Evolutionary conservation across 306 rosid genomes (phyloP).

Genomic region (Echinosophora koreensis): DNA sequence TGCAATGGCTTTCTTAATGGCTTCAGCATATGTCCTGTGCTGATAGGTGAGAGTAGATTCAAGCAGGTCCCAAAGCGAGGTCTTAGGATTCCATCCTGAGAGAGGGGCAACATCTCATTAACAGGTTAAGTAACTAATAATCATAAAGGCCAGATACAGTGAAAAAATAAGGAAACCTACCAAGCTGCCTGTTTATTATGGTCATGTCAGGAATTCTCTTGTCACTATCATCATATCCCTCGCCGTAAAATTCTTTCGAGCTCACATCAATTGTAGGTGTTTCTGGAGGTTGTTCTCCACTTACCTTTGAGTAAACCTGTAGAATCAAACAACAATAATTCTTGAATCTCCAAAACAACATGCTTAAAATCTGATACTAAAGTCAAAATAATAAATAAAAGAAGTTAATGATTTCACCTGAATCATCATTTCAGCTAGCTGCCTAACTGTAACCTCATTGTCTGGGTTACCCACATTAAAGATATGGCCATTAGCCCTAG

Average conservation of each 20-base stretch:
- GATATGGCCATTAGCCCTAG: conserved; percentile 88
- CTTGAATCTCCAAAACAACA: conserved; percentile 18
- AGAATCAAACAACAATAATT: conserved; percentile 20
- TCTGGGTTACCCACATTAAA: conserved; percentile 97
- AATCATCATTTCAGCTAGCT: conserved; percentile 98
- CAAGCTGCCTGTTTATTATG: conserved; percentile 89
- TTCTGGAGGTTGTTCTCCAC: conserved; percentile 71
- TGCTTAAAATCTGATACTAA: background rate
- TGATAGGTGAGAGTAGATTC: conserved; percentile 97
- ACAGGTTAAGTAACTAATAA: conserved; percentile 2
- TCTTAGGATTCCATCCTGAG: conserved; percentile 93
- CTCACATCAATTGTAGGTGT: conserved; percentile 80
- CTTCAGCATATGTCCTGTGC: conserved; percentile 95
- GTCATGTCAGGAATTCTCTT: conserved; percentile 99
- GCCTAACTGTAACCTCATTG: conserved; percentile 97
- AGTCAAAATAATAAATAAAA: background rate
- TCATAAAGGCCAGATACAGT: conserved; percentile 8
- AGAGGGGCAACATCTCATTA: conserved; percentile 16
- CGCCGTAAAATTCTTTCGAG: conserved; percentile 93
- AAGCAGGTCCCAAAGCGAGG: conserved; percentile 92
- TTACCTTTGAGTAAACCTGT: conserved; percentile 92
- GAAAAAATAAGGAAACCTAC: conserved; percentile 52
- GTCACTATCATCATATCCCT: conserved; percentile 94
- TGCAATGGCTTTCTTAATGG: conserved; percentile 76
- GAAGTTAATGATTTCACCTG: conserved; percentile 58